These are phyloP conservation scores for Ascobolus immersus DNA, from an alignment of 495 filamentous ascomycete genomes.

Conservation along the genomic window DNA sequence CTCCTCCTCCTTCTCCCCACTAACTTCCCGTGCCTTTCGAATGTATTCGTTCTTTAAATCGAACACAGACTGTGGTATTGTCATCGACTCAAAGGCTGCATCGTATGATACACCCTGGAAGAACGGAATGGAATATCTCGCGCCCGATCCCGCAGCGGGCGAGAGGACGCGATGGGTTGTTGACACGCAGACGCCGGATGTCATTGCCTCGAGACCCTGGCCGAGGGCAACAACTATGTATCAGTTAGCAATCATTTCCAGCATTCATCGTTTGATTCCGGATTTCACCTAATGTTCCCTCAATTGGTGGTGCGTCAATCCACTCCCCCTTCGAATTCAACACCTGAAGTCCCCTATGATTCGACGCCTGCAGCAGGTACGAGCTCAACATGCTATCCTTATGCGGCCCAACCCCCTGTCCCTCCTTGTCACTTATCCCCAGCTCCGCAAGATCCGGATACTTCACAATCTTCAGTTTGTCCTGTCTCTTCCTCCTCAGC, in stretches of 20 bases:
- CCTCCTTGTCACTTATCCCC: background rate
- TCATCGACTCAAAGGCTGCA: slow-evolving; percentile 47
- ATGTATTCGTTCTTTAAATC: slow-evolving; percentile 21
- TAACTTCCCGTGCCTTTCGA: slow-evolving; percentile 20
- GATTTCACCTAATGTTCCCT: slow-evolving; percentile 22
- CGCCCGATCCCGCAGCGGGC: slow-evolving; percentile 35
- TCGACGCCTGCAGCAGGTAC: slow-evolving; percentile 67
- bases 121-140: slow-evolving; percentile 67
- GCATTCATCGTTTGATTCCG: too few relatives aligned
- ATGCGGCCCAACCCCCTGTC: slow-evolving; percentile 35
- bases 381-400: slow-evolving; percentile 78
- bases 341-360: slow-evolving; percentile 60
- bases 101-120: slow-evolving; percentile 79
- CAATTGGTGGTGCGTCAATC: slow-evolving; percentile 47
- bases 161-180: slow-evolving; percentile 67
- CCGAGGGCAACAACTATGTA: slow-evolving; percentile 62
- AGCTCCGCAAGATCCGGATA: slow-evolving; percentile 24
- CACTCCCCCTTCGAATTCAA: slow-evolving; percentile 64
- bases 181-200: slow-evolving; percentile 58
- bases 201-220: slow-evolving; percentile 75
- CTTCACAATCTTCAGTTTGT: slow-evolving; percentile 83
- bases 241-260: too few relatives aligned
- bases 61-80: slow-evolving; percentile 41
- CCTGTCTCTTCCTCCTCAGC: slow-evolving; percentile 22
- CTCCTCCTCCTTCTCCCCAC: slow-evolving; percentile 24